A percentile compares a stretch with the other conserved stretches of the same genome.
These are phyloP conservation scores for Apocynum venetum DNA, from an alignment of 257 asterid species.

Conservation along the genomic window DNA sequence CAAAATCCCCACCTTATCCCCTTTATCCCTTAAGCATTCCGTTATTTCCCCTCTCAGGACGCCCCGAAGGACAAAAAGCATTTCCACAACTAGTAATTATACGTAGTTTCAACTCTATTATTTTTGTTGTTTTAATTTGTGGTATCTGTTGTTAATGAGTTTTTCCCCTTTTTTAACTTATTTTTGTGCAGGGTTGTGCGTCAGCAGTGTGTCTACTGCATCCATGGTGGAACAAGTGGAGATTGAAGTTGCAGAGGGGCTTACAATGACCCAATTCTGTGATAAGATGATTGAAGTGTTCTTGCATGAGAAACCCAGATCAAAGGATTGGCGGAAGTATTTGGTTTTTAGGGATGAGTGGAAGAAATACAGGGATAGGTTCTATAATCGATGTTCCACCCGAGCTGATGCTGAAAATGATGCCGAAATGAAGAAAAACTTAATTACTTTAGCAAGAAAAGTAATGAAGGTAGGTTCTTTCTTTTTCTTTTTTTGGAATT, in stretches of 20 bases:
- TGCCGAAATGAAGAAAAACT: slow-evolving; percentile 53
- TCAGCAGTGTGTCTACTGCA: slow-evolving; percentile 29
- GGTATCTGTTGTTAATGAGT: not conserved
- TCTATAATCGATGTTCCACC: slow-evolving; percentile 49
- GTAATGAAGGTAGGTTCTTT: slow-evolving; percentile 52
- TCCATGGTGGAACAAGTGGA: slow-evolving; percentile 44
- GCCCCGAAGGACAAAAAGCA: slow-evolving; percentile 20
- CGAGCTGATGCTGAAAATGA: slow-evolving; percentile 62
- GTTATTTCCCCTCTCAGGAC: slow-evolving; percentile 21
- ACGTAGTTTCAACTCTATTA: not conserved
- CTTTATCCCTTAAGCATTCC: slow-evolving; percentile 14
- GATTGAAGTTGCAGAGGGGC: slow-evolving; percentile 68
- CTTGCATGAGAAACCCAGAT: slow-evolving; percentile 75
- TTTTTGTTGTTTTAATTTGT: not conserved
- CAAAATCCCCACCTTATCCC: slow-evolving; percentile 19
- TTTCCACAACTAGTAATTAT: slow-evolving; percentile 22
- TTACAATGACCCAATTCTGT: slow-evolving; percentile 70
- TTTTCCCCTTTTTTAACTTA: not conserved
- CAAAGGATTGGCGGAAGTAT: slow-evolving; percentile 74
- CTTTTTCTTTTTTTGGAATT: not conserved
- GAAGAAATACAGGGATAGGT: slow-evolving; percentile 61
- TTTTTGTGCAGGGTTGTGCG: slow-evolving; percentile 30
- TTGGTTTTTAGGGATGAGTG: slow-evolving; percentile 84
- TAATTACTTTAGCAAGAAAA: slow-evolving; percentile 56
- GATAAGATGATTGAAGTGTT: slow-evolving; percentile 84